These are phyloP conservation scores for Aspergillus funiculosus DNA, from an alignment of 495 filamentous ascomycete species.

Conservation along the genomic window DNA sequence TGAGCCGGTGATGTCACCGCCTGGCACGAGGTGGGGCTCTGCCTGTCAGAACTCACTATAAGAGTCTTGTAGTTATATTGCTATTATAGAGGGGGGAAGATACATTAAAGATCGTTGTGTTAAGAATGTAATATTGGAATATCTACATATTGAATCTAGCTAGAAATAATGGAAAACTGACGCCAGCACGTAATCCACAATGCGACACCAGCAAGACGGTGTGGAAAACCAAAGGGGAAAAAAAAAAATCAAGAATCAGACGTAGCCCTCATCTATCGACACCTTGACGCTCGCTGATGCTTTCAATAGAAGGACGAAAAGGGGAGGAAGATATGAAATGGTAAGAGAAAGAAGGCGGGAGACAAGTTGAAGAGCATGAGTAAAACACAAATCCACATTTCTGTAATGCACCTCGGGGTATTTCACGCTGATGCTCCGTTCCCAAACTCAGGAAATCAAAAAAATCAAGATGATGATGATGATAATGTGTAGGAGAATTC, in stretches of 20 bases:
- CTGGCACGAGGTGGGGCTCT: constrained; percentile 33
- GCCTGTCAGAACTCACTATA: constrained; percentile 2
- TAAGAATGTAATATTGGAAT: background rate
- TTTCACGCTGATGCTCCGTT: constrained; percentile 26
- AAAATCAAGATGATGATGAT: constrained; percentile 2
- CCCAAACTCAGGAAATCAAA: constrained; percentile 8
- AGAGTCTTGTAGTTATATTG: no score
- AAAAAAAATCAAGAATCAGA: constrained; percentile 19
- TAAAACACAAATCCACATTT: constrained; percentile 16
- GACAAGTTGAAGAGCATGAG: background rate
- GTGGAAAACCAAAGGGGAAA: constrained; percentile 10
- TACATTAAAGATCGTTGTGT: background rate
- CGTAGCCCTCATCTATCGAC: constrained; percentile 30
- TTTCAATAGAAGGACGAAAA: constrained; percentile 12
- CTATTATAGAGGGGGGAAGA: background rate
- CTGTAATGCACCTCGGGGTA: constrained; percentile 27
- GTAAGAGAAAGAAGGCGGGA: background rate
- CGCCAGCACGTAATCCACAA: constrained; percentile 29
- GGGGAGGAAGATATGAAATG: constrained; percentile 17
- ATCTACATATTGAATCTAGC: constrained; percentile 12
- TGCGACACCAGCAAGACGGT: constrained; percentile 12
- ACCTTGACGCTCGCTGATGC: constrained; percentile 36
- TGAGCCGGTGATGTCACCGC: constrained; percentile 40
- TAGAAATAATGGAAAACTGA: constrained; percentile 17
- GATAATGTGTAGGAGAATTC: constrained; percentile 6